Evolutionary conservation across 208 protist genomes (phyloP).

Genomic region (Angomonas deanei): DNA sequence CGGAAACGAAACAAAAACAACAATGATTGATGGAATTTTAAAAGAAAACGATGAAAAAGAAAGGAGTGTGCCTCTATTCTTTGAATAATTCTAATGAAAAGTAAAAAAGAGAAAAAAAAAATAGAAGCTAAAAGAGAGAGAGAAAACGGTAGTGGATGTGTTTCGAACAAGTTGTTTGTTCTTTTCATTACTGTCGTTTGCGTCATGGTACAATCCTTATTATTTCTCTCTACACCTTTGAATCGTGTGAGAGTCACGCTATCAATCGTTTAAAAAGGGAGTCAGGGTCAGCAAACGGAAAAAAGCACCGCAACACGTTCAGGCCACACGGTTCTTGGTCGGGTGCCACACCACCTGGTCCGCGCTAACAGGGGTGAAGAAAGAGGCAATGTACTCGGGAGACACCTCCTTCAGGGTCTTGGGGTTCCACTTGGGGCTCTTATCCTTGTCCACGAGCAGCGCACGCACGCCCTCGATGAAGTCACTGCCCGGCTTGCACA

Average conservation of each 20-base stretch:
- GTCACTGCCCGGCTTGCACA: conserved; percentile 28
- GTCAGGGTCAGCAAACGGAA: neutral
- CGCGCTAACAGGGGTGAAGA: conserved; percentile 22
- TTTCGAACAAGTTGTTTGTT: neutral
- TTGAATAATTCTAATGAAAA: neutral
- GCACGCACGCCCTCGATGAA: conserved; percentile 79
- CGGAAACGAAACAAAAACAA: conserved; percentile 3
- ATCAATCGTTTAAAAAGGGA: conserved; percentile 5
- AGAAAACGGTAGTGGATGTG: neutral
- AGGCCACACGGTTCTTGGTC: conserved; percentile 5
- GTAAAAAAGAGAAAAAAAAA: neutral
- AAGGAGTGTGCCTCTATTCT: neutral
- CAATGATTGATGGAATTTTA: neutral
- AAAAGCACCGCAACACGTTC: neutral
- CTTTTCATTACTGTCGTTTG: neutral
- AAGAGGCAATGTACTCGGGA: conserved; percentile 16
- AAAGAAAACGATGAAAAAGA: neutral
- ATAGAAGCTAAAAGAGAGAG: neutral
- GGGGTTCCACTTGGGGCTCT: conserved; percentile 72
- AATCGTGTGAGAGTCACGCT: too few species aligned
- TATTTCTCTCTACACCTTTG: too few species aligned
- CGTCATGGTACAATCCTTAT: too few species aligned
- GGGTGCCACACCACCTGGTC: conserved; percentile 44
- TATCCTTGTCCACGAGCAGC: conserved; percentile 78
- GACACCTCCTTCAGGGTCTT: conserved; percentile 40